Evolutionary conservation across 495 filamentous ascomycete genomes (phyloP).

Genomic region (Aspergillus sclerotiicarbonarius): DNA sequence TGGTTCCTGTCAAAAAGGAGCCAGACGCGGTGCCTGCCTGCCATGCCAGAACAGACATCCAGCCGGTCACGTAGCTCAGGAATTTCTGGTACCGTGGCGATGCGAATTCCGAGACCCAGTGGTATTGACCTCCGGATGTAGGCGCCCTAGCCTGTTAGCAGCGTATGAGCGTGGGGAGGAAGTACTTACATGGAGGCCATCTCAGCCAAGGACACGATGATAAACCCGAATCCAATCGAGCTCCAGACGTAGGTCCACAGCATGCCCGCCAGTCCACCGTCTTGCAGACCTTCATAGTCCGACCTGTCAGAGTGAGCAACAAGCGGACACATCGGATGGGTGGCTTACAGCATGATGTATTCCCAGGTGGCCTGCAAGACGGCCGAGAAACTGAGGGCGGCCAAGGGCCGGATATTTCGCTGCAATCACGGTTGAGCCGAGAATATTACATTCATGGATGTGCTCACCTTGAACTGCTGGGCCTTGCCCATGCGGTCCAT

Average conservation of each 20-base stretch:
- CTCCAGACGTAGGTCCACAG: conserved; percentile 21
- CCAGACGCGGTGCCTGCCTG: conserved; percentile 29
- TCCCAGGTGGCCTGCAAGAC: conserved; percentile 52
- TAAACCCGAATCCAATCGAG: conserved; percentile 18
- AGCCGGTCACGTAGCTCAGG: conserved; percentile 39
- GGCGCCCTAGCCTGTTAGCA: conserved; percentile 23
- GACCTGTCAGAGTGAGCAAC: background rate
- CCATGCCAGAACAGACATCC: conserved; percentile 46
- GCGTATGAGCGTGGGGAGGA: background rate
- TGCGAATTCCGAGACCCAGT: conserved; percentile 24
- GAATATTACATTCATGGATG: background rate
- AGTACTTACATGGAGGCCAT: conserved; percentile 30
- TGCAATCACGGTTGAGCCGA: conserved; percentile 18
- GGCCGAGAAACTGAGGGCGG: conserved; percentile 47
- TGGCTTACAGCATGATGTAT: conserved; percentile 32
- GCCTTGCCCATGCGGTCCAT: conserved; percentile 42
- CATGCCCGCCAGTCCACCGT: conserved; percentile 19
- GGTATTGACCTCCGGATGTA: conserved; percentile 43
- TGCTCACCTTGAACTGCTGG: conserved; percentile 39
- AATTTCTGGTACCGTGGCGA: conserved; percentile 36
- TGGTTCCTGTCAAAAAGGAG: conserved; percentile 34
- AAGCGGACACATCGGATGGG: background rate
- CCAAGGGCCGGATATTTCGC: conserved; percentile 46
- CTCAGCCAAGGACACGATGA: conserved; percentile 27
- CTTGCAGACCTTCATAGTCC: conserved; percentile 14